Evolutionary conservation across 202 grass and related monocot species (phyloP).

Genomic region (Miscanthus sacchariflorus): DNA sequence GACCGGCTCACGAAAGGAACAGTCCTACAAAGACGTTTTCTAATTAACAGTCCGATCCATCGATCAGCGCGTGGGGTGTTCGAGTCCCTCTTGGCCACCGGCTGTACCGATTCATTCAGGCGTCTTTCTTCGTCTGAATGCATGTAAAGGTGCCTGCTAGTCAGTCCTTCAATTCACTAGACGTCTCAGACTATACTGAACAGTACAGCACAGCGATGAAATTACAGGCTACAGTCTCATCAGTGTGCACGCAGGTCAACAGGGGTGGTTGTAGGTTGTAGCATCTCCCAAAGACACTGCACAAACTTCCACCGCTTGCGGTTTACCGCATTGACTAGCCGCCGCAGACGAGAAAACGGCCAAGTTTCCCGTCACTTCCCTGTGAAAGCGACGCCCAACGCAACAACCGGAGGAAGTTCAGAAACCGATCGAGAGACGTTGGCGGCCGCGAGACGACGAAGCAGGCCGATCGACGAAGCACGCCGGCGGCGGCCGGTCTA

Average conservation of each 20-base stretch:
- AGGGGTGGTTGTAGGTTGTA: not conserved
- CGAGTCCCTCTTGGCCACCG: too few relatives aligned
- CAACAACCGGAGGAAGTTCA: not conserved
- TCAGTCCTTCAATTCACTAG: too few relatives aligned
- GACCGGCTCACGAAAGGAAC: conserved; percentile 28
- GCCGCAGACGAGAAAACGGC: not conserved
- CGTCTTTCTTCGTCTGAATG: too few relatives aligned
- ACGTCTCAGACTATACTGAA: too few relatives aligned
- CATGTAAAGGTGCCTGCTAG: too few relatives aligned
- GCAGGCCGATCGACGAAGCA: not conserved
- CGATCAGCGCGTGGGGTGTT: too few relatives aligned
- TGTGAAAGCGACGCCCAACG: conserved; percentile 36
- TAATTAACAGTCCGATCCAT: not conserved
- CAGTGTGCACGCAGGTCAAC: conserved; percentile 28
- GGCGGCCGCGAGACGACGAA: not conserved
- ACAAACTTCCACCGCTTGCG: conserved; percentile 32
- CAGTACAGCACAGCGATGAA: not conserved
- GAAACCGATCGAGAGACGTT: not conserved
- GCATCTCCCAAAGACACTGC: not conserved
- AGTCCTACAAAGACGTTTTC: not conserved
- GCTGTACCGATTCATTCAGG: too few relatives aligned
- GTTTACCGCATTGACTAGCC: conserved; percentile 40
- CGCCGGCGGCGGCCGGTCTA: not conserved
- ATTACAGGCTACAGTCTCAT: not conserved
- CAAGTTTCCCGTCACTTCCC: conserved; percentile 16